Conservation (phyloP, 148 eudicot species). For the Suaeda aralocaspica region DNA sequence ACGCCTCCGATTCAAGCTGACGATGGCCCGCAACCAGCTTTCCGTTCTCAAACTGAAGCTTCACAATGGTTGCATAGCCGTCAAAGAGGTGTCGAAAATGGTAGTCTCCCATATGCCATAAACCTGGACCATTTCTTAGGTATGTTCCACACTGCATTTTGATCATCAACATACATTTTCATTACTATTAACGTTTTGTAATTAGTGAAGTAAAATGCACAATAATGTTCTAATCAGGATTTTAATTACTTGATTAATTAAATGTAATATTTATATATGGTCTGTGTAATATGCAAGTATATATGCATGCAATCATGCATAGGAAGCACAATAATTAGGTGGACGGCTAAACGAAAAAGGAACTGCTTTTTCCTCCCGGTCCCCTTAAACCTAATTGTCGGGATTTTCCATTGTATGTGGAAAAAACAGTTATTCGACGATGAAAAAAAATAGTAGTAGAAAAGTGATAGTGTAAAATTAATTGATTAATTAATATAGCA, state of each 20-base stretch:
- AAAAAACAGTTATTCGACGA: neutral
- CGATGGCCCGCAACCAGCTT: conserved; percentile 63
- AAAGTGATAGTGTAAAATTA: too few relatives aligned
- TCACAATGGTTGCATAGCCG: conserved; percentile 92
- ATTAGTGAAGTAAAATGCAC: too few relatives aligned
- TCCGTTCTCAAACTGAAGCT: conserved; percentile 68
- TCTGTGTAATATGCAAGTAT: too few relatives aligned
- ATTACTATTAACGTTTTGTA: neutral
- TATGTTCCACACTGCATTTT: conserved; percentile 50
- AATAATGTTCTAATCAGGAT: neutral
- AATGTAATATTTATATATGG: neutral
- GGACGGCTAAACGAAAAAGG: conserved; percentile 10
- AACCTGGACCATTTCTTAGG: conserved; percentile 90
- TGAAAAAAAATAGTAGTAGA: neutral
- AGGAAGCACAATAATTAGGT: conserved; percentile 20
- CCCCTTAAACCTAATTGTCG: neutral
- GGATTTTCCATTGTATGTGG: neutral
- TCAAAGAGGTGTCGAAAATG: conserved; percentile 92
- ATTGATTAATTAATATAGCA: too few relatives aligned
- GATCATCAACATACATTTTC: neutral
- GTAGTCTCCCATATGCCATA: conserved; percentile 90
- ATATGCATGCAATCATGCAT: too few relatives aligned
- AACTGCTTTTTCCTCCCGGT: neutral
- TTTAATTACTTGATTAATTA: too few relatives aligned
- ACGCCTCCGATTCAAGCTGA: conserved; percentile 87